These are phyloP conservation scores for Peronospora belbahrii DNA, from an alignment of 352 stramenopile species.

Conservation along the genomic window DNA sequence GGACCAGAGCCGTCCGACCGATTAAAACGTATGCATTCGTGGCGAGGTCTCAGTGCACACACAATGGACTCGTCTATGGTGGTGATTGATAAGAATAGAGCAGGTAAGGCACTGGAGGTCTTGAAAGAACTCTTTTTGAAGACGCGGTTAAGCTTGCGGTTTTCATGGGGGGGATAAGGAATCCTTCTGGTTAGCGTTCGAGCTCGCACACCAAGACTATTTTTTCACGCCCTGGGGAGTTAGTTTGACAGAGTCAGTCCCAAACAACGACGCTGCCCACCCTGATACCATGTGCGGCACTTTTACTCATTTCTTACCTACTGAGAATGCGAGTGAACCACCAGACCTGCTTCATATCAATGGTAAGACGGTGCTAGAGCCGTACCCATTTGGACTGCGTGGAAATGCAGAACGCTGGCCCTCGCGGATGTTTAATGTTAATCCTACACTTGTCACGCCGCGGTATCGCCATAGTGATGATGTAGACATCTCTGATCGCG, in stretches of 20 bases:
- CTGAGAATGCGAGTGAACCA: constrained; percentile 13
- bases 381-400: constrained; percentile 28
- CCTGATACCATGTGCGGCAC: constrained; percentile 56
- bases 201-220: constrained; percentile 43
- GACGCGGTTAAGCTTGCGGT: too few species aligned
- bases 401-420: constrained; percentile 19
- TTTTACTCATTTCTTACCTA: constrained; percentile 50
- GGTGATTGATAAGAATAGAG: constrained; percentile 50
- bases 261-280: constrained; percentile 56
- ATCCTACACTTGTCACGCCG: neutral
- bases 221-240: constrained; percentile 62
- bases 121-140: too few species aligned
- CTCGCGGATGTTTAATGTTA: constrained; percentile 35
- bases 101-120: constrained; percentile 38
- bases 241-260: constrained; percentile 33
- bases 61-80: constrained; percentile 73
- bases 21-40: constrained; percentile 38
- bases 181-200: constrained; percentile 65
- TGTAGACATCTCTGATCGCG: too few species aligned
- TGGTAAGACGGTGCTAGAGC: constrained; percentile 34
- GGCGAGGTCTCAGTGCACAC: constrained; percentile 37
- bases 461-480: too few species aligned
- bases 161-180: constrained; percentile 71
- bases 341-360: constrained; percentile 39
- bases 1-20: constrained; percentile 15